A percentile compares a stretch with the other conserved stretches of the same genome.
Evolutionary conservation across 257 asterid species (phyloP).

Genomic region (Knoxia roxburghii): DNA sequence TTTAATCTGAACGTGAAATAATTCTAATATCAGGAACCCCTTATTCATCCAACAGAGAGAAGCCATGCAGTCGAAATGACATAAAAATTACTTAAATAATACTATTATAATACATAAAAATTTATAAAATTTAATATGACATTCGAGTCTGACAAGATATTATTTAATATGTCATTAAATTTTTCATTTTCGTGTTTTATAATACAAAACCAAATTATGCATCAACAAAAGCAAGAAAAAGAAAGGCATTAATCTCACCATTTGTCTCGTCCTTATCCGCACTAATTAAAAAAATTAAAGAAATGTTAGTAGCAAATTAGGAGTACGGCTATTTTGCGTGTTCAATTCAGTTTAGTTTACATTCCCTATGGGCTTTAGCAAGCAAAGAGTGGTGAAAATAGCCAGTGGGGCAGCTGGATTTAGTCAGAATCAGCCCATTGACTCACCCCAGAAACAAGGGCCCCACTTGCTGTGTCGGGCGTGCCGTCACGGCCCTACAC

Average conservation of each 20-base stretch:
- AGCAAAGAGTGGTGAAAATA: neutral
- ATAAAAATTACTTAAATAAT: no score
- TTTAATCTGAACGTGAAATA: no score
- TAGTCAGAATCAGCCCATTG: constrained; percentile 18
- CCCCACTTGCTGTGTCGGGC: constrained; percentile 25
- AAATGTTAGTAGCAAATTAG: no score
- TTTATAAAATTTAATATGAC: no score
- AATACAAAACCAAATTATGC: neutral
- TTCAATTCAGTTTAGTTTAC: neutral
- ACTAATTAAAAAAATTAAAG: no score
- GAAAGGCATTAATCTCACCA: neutral
- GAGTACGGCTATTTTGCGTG: neutral
- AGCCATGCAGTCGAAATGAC: no score
- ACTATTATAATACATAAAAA: no score
- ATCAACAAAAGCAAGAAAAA: neutral
- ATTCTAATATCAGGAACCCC: no score
- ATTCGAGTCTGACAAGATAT: no score
- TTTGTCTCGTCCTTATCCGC: constrained; percentile 1
- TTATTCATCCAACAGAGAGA: no score
- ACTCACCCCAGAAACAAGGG: constrained; percentile 15
- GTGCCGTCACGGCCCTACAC: constrained; percentile 19
- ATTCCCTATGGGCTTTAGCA: neutral
- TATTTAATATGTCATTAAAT: no score
- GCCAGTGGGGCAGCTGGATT: constrained; percentile 14
- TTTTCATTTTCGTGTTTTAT: no score